phyloP scores from a whole-genome alignment of 2,329 filamentous ascomycete genomes.

The Dactylonectria estremocensis region DNA sequence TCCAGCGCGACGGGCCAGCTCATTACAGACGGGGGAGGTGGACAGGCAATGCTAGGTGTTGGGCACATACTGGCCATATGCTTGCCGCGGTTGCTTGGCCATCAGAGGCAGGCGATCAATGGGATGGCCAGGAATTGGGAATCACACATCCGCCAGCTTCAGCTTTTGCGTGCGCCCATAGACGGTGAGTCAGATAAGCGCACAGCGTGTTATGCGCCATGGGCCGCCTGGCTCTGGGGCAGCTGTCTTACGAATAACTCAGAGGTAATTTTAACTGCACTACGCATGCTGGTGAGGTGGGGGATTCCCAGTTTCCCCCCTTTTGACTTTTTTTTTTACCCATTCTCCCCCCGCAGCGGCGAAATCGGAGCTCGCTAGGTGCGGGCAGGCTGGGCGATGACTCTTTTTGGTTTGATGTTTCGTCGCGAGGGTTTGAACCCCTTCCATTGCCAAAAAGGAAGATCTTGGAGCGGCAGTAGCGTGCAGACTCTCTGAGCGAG shows the following conservation, averaged over 20 bases:
- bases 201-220: slow-evolving; percentile 20
- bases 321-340: slow-evolving; percentile 36
- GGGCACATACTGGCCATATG: slow-evolving; percentile 6
- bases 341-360: slow-evolving; percentile 41
- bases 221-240: slow-evolving; percentile 1
- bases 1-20: slow-evolving; percentile 37
- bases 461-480: slow-evolving; percentile 44
- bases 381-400: slow-evolving; percentile 32
- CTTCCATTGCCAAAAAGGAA: slow-evolving; percentile 48
- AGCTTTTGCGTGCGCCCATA: slow-evolving; percentile 27
- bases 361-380: slow-evolving; percentile 45
- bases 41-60: slow-evolving; percentile 25
- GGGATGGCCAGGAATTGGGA: slow-evolving; percentile 18
- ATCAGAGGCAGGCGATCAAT: slow-evolving; percentile 25
- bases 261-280: slow-evolving; percentile 45
- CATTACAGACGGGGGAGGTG: slow-evolving; percentile 30
- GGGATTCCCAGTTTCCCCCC: slow-evolving; percentile 35
- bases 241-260: slow-evolving; percentile 45
- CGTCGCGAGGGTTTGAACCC: slow-evolving; percentile 33
- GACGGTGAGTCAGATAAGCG: slow-evolving; percentile 31
- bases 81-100: slow-evolving; percentile 30
- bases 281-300: slow-evolving; percentile 34
- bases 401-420: slow-evolving; percentile 38
- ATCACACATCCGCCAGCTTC: slow-evolving; percentile 29
- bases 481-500: slow-evolving; percentile 33